These are phyloP conservation scores for Fermentozyma sake DNA, from an alignment of 1,139 yeast species.

Conservation along the genomic window DNA sequence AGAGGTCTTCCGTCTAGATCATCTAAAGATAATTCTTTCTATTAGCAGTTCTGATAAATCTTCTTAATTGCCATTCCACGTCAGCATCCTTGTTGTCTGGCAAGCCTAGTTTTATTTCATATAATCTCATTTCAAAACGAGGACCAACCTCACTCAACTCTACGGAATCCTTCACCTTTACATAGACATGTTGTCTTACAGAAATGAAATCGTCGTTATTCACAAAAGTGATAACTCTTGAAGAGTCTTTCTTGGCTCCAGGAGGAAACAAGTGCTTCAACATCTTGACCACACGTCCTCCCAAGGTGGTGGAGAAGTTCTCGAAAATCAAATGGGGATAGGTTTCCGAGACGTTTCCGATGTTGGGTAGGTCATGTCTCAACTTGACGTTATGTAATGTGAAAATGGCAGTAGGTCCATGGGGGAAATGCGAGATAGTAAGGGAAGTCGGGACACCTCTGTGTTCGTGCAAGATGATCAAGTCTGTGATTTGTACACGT, in stretches of 20 bases:
- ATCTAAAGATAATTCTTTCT: constrained; percentile 76
- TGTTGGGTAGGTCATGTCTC: constrained; percentile 84
- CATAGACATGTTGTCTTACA: constrained; percentile 93
- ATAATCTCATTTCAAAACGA: constrained; percentile 93
- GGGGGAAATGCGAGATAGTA: constrained; percentile 93
- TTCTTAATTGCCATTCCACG: constrained; percentile 90
- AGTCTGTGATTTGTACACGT: constrained; percentile 65
- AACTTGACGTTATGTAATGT: constrained; percentile 91
- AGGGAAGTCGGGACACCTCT: constrained; percentile 96
- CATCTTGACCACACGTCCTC: constrained; percentile 75
- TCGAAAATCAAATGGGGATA: constrained; percentile 94
- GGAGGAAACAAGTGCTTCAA: constrained; percentile 92
- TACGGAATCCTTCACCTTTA: constrained; percentile 79
- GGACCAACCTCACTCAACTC: constrained; percentile 98
- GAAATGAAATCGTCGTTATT: constrained; percentile 88
- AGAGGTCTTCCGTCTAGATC: too few species aligned
- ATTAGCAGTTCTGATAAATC: constrained; percentile 91
- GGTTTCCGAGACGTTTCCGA: constrained; percentile 86
- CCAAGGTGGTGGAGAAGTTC: constrained; percentile 79
- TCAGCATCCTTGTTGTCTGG: constrained; percentile 97
- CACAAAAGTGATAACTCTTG: constrained; percentile 86
- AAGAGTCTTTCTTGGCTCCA: constrained; percentile 86
- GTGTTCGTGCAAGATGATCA: constrained; percentile 87
- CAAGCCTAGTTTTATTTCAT: constrained; percentile 84
- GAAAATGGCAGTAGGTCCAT: constrained; percentile 95